Conservation (phyloP, 2,329 filamentous ascomycete genomes). For the Cercospora janseana region DNA sequence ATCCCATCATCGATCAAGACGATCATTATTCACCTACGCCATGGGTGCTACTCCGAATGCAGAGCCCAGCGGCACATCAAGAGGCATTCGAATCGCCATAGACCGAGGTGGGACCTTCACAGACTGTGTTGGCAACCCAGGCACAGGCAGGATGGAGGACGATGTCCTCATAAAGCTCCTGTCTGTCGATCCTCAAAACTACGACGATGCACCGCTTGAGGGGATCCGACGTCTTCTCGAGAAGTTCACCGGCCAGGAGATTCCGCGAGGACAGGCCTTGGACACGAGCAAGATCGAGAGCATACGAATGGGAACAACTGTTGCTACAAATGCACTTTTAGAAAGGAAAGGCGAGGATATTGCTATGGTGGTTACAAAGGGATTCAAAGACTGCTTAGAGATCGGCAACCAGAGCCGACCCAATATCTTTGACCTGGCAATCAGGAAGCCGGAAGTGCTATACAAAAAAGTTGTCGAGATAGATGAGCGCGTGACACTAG, state of each 20-base stretch:
- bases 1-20: not conserved
- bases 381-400: slow-evolving; percentile 81
- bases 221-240: slow-evolving; percentile 84
- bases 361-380: slow-evolving; percentile 80
- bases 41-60: slow-evolving; percentile 21
- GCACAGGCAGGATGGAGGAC: slow-evolving; percentile 64
- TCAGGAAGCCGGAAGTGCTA: slow-evolving; percentile 80
- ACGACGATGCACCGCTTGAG: slow-evolving; percentile 85
- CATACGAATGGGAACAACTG: slow-evolving; percentile 94
- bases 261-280: slow-evolving; percentile 73
- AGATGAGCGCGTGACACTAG: slow-evolving; percentile 83
- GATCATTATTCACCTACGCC: not conserved
- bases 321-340: slow-evolving; percentile 86
- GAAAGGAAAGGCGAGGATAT: slow-evolving; percentile 89
- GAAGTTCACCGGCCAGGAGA: slow-evolving; percentile 70
- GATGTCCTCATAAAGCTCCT: slow-evolving; percentile 84
- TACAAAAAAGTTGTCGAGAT: slow-evolving; percentile 86
- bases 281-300: slow-evolving; percentile 83
- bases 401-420: slow-evolving; percentile 91
- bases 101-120: slow-evolving; percentile 86
- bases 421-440: slow-evolving; percentile 86
- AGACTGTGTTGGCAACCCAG: slow-evolving; percentile 82
- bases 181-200: slow-evolving; percentile 86
- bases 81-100: slow-evolving; percentile 73
- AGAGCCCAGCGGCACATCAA: slow-evolving; percentile 14